Conservation (phyloP, 2,329 filamentous ascomycete genomes). For the Colletotrichum spaethianum region DNA sequence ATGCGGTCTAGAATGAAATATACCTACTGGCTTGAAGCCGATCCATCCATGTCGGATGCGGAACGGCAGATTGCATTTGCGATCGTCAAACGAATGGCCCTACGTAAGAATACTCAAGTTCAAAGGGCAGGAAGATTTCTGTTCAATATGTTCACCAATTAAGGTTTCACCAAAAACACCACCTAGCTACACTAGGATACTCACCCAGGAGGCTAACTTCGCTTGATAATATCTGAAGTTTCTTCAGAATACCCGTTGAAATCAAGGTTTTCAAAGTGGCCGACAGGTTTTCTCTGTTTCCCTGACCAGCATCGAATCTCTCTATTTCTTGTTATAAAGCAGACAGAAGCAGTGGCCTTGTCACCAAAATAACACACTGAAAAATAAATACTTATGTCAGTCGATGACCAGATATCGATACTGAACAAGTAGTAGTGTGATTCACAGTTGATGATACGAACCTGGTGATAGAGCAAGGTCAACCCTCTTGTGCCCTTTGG, state of each 20-base stretch:
- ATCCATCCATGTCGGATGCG: conserved; percentile 46
- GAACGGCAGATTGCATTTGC: conserved; percentile 53
- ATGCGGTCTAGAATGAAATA: conserved; percentile 53
- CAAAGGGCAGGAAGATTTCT: conserved; percentile 56
- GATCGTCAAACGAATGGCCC: conserved; percentile 52
- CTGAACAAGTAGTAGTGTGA: not conserved
- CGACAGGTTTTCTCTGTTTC: conserved; percentile 52
- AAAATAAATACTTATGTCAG: not conserved
- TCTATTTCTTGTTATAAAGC: conserved; percentile 55
- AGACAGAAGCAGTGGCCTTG: conserved; percentile 54
- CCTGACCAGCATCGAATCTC: conserved; percentile 43
- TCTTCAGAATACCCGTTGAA: conserved; percentile 56
- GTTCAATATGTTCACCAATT: not conserved
- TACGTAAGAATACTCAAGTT: conserved; percentile 55
- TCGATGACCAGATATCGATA: too few species aligned
- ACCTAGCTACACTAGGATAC: not conserved
- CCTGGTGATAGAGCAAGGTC: conserved; percentile 56
- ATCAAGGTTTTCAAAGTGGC: conserved; percentile 51
- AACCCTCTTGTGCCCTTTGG: conserved; percentile 55
- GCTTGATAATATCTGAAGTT: conserved; percentile 53
- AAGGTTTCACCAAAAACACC: too few species aligned
- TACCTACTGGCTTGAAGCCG: conserved; percentile 43
- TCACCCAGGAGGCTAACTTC: conserved; percentile 52
- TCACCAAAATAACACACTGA: conserved; percentile 57
- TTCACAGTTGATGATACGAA: conserved; percentile 30